Conservation (phyloP, 306 rosid genomes). For the Trifolium pratense region DNA sequence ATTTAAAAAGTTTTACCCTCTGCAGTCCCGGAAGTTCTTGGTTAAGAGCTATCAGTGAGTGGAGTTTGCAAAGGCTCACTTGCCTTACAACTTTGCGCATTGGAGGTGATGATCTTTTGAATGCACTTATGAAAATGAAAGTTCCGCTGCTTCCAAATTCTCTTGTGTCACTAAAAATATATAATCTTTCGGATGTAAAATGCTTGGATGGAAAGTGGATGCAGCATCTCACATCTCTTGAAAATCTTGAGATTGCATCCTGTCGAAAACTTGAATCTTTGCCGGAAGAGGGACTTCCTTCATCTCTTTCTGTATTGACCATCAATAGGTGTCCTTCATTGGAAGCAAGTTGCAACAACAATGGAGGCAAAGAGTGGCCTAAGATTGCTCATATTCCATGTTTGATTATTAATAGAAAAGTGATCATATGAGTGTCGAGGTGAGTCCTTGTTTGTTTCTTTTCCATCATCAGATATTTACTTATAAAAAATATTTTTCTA, state of each 20-base stretch:
- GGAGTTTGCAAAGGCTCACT: constrained; percentile 10
- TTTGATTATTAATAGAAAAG: not conserved
- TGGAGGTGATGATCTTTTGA: not conserved
- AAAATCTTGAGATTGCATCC: not conserved
- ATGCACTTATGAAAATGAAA: not conserved
- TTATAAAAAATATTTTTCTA: no score
- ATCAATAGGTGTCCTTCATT: not conserved
- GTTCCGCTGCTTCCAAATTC: not conserved
- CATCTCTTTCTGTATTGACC: not conserved
- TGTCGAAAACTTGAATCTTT: not conserved
- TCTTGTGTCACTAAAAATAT: not conserved
- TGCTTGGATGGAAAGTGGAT: not conserved
- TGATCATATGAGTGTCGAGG: not conserved
- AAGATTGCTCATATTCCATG: constrained; percentile 32
- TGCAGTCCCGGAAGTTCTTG: not conserved
- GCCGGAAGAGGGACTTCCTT: not conserved
- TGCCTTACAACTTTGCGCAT: not conserved
- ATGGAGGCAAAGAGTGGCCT: constrained; percentile 35
- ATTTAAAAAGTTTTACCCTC: not conserved
- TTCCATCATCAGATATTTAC: not conserved
- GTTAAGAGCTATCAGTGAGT: not conserved
- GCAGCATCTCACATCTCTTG: not conserved
- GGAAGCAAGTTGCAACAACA: not conserved
- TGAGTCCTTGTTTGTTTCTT: not conserved
- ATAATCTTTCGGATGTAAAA: not conserved